Percentiles rank a stretch among this genome's conserved stretches.
Evolutionary conservation across 768 basidiomycete genomes (phyloP).

Genomic region (Agaricus blazei): DNA sequence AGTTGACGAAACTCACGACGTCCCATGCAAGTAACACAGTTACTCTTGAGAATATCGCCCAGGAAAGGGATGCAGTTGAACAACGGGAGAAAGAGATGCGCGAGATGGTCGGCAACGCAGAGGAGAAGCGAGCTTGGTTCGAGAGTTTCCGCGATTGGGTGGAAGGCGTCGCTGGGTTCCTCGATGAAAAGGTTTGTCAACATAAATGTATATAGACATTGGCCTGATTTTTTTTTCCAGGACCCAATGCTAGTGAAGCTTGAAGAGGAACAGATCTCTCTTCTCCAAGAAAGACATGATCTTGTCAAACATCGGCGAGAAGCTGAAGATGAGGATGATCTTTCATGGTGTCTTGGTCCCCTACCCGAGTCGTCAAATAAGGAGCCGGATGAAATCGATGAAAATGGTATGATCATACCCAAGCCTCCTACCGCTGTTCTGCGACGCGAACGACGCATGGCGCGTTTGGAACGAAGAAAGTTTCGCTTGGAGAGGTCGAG

Average conservation of each 20-base stretch:
- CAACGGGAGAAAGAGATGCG: slow-evolving; percentile 69
- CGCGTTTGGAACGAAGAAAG: slow-evolving; percentile 52
- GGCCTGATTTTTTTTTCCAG: slow-evolving; percentile 30
- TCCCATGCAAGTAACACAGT: slow-evolving; percentile 65
- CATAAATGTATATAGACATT: slow-evolving; percentile 7
- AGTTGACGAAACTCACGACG: slow-evolving; percentile 53
- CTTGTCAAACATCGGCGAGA: slow-evolving; percentile 64
- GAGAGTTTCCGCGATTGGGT: slow-evolving; percentile 72
- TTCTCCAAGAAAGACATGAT: slow-evolving; percentile 68
- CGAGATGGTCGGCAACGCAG: slow-evolving; percentile 67
- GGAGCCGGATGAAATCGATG: slow-evolving; percentile 46
- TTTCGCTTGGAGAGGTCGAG: slow-evolving; percentile 29
- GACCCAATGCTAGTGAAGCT: slow-evolving; percentile 74
- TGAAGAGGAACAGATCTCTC: slow-evolving; percentile 67
- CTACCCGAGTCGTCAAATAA: slow-evolving; percentile 22
- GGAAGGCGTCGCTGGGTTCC: slow-evolving; percentile 77
- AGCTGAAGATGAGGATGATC: slow-evolving; percentile 80
- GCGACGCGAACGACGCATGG: slow-evolving; percentile 52
- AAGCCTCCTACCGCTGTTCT: slow-evolving; percentile 38
- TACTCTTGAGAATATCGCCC: slow-evolving; percentile 49
- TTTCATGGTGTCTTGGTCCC: slow-evolving; percentile 62
- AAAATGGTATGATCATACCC: slow-evolving; percentile 50
- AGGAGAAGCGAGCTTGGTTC: slow-evolving; percentile 81
- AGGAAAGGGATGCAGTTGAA: slow-evolving; percentile 63
- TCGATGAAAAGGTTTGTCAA: slow-evolving; percentile 74